A percentile compares a stretch with the other conserved stretches of the same genome.
Evolutionary conservation across 2,329 filamentous ascomycete species (phyloP).

Genomic region (Chrysoporthe puriensis): DNA sequence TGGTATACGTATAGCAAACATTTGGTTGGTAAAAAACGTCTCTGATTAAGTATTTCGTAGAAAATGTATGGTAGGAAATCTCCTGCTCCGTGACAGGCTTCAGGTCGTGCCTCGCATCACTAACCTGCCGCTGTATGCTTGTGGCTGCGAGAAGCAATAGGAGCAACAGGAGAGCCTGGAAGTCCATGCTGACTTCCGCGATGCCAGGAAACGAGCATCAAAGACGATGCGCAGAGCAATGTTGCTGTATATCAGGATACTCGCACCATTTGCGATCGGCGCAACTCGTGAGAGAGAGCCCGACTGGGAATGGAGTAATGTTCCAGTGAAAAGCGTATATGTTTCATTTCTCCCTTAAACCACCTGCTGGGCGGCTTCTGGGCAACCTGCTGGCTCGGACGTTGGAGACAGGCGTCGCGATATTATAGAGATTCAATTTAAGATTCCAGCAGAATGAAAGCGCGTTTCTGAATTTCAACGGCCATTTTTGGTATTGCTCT

Average conservation of each 20-base stretch:
- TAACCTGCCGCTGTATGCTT: neutral
- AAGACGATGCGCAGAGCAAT: neutral
- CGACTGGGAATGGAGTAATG: neutral
- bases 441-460: neutral
- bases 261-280: neutral
- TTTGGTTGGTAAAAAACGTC: neutral
- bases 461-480: neutral
- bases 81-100: neutral
- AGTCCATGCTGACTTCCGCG: neutral
- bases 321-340: neutral
- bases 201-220: neutral
- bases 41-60: neutral
- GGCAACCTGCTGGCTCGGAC: too few species aligned
- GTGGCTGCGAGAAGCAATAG: neutral
- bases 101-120: neutral
- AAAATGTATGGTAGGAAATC: neutral
- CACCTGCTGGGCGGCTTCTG: neutral
- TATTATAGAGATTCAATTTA: neutral
- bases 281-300: neutral
- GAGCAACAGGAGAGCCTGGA: neutral
- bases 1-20: slow-evolving; percentile 1
- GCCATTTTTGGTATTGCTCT: neutral
- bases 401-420: neutral
- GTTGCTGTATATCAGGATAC: neutral
- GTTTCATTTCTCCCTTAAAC: neutral